Evolutionary conservation across 371 early-diverging fungal genomes (phyloP), one percentile per base, ranked within the genome.

Genomic region (Phascolomyces articulosus): DNA sequence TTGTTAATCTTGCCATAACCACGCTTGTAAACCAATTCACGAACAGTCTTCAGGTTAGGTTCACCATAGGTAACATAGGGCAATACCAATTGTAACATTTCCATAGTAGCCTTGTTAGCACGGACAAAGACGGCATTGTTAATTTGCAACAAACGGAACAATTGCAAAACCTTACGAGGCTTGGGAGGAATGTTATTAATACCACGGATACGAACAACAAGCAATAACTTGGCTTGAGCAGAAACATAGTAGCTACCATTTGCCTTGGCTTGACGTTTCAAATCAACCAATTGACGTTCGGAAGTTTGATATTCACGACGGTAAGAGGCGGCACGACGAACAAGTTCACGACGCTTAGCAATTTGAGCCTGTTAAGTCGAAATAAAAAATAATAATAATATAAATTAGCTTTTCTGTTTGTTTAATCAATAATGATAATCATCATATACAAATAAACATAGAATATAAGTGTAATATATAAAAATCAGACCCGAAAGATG

Each of bases 21-120:
- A 75, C 99, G 97, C 93, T 98, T 99, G 95, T 99, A 99, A 86
- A 99, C 84, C 61, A 99, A 87, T 87, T 98, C 98, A 79, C 98
- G 96, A 78, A 99, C 93, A 54, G 98, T 87, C 91, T 99, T 99
- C 72, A 98, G 87, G 91, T 97, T 97, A 82, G 99, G 98, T 66
- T 91, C 91, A 77, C 99, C 98, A 77, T 88, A 93, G 68, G 99
- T 93, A 64, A 99, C 91, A 86, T 96, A 99, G 73, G 99, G 99
- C 71, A 92, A 91, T 71, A 99, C 91, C 84, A 97, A 87, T 83
- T 98, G 95, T 56, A 99, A 92, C 98, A 99, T 98, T 82, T 97
- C 92, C 71, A 91, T 88, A 66, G 97, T 99, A 61, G 99, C 97
- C 91, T 95, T 95, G 91, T 96, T 99, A 73, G 99, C 92, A 65